These are phyloP conservation scores for Xylaria curta DNA, from an alignment of 495 filamentous ascomycete species.

Conservation along the genomic window DNA sequence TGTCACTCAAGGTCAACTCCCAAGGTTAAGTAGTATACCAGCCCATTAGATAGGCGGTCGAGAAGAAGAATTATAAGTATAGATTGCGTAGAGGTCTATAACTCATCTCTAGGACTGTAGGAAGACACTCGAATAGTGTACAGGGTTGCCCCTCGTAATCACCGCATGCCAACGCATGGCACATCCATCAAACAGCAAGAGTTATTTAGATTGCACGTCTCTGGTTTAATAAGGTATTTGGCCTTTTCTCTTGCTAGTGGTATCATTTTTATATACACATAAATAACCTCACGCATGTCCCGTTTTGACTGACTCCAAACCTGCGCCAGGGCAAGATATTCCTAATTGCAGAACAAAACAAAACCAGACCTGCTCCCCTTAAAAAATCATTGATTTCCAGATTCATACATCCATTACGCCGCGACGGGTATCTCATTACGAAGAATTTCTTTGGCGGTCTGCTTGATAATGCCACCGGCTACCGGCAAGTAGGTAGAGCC, in stretches of 20 bases:
- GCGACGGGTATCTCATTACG: conserved; percentile 36
- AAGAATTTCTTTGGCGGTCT: conserved; percentile 72
- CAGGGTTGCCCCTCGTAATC: too few relatives aligned
- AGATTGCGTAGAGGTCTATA: not conserved
- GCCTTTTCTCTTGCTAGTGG: conserved; percentile 9
- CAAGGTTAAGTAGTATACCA: not conserved
- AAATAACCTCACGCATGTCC: not conserved
- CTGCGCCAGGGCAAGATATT: not conserved
- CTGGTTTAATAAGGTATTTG: too few relatives aligned
- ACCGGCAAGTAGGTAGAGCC: conserved; percentile 83
- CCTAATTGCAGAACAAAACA: not conserved
- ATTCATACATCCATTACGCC: conserved; percentile 11
- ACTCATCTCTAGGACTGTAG: not conserved
- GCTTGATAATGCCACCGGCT: conserved; percentile 93
- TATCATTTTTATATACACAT: too few relatives aligned
- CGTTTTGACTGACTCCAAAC: not conserved
- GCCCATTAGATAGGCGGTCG: not conserved
- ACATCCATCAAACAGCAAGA: too few relatives aligned
- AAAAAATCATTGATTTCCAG: not conserved
- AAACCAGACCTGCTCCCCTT: not conserved
- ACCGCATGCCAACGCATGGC: too few relatives aligned
- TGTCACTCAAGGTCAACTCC: not conserved
- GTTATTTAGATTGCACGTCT: too few relatives aligned
- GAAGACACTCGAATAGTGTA: too few relatives aligned
- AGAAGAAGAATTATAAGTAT: not conserved